Base-by-base conservation (phyloP, 495 filamentous ascomycete genomes). In the Hyaloscypha variabilis region DNA sequence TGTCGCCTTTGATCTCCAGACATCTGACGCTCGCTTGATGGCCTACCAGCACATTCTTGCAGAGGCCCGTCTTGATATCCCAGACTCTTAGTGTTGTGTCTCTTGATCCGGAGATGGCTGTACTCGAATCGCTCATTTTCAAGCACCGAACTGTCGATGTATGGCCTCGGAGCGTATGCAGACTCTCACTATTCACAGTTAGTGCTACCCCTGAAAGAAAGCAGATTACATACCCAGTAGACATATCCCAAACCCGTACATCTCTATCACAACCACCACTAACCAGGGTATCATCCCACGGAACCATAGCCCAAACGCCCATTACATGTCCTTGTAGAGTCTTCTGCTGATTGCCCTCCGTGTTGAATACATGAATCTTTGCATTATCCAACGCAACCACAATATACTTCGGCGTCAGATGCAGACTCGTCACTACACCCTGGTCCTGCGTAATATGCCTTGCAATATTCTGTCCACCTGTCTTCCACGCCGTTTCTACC, bases 281-380 rank as follows among this genome's bases (percentile, higher is more conserved):
- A 57, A 99, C 96, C 63, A 99, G 81, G 61, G 90, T 91, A 75
- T 99, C 94, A 64, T 91, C 96, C 91, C 94, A 97, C 17, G 95
- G 96, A 60, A 99, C 93, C 94, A 99, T 98, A 23, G 95, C 95
- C 95, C 95, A 99, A 46, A 99, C 95, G 36, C 95, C 95, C 95
- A 99, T 99, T 42, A 97, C 91, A 77, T 99, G 95, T 29, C 95
- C 95, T 72, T 93, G 88, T 17, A 99, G 82, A 3, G 93, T 97
- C 75, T 91, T 93, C 73, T 93, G 89, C 63, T 91, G 87, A 63
- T 91, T 86, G 28, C 95, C 95, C 66, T 95, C 88, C 13, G 92
- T 91, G 77, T 98, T 91, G 75, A 97, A 99, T 8, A 99, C 92
- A 75, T 98, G 96, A 46, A 99, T 98, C 76, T 94, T 97, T 58